These are phyloP conservation scores for Boletus eberwhitei DNA, from an alignment of 768 basidiomycete species.

Conservation along the genomic window DNA sequence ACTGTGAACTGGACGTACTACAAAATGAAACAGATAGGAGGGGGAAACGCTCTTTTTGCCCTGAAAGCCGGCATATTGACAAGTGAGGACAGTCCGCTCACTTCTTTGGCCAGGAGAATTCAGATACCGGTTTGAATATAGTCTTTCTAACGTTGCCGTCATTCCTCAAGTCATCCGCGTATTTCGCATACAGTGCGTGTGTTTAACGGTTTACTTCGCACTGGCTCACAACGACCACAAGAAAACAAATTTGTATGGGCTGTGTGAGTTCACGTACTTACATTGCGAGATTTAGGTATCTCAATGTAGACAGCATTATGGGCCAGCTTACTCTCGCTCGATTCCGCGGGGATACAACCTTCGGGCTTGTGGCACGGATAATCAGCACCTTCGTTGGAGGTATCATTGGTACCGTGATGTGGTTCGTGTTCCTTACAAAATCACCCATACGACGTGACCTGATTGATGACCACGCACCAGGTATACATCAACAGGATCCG, in stretches of 20 bases:
- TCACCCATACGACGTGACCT: background rate
- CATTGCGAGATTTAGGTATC: background rate
- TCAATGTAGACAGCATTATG: constrained; percentile 51
- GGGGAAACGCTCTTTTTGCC: constrained; percentile 65
- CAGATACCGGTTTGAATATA: constrained; percentile 18
- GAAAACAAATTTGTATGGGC: constrained; percentile 70
- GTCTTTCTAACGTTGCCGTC: constrained; percentile 59
- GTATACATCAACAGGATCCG: constrained; percentile 67
- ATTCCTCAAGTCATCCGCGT: constrained; percentile 51
- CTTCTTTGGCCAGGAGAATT: background rate
- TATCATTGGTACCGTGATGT: constrained; percentile 59
- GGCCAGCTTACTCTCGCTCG: constrained; percentile 68
- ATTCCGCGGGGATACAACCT: constrained; percentile 73
- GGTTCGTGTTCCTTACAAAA: constrained; percentile 40
- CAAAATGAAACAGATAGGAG: constrained; percentile 37
- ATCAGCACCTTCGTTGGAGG: constrained; percentile 65
- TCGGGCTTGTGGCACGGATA: constrained; percentile 59
- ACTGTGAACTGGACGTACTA: constrained; percentile 46
- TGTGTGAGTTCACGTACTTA: constrained; percentile 42
- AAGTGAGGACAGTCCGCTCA: constrained; percentile 33
- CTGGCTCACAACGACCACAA: constrained; percentile 22
- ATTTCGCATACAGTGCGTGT: constrained; percentile 55
- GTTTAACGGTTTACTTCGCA: background rate
- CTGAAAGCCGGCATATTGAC: constrained; percentile 69
- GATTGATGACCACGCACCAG: constrained; percentile 30